These are phyloP conservation scores for Hyaloperonospora arabidopsidis DNA, from an alignment of 352 stramenopile species.

Conservation along the genomic window DNA sequence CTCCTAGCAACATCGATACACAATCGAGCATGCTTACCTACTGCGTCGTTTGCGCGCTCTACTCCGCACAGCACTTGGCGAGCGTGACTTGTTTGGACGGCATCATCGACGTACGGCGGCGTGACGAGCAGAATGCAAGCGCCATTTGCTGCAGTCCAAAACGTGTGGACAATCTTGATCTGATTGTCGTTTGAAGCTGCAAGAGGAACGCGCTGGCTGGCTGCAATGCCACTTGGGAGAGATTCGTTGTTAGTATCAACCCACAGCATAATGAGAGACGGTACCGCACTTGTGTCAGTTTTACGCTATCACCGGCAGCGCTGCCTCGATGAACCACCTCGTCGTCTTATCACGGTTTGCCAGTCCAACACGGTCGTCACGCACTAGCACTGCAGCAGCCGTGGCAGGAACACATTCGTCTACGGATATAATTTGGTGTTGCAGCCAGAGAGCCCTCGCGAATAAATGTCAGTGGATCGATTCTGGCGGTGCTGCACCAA, in stretches of 20 bases:
- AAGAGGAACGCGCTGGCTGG: constrained; percentile 41
- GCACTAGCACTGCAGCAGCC: not conserved
- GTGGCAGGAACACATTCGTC: too few relatives aligned
- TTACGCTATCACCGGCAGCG: constrained; percentile 32
- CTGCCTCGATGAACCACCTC: constrained; percentile 43
- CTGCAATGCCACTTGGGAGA: constrained; percentile 14
- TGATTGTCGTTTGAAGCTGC: constrained; percentile 41
- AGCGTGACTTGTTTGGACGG: constrained; percentile 14
- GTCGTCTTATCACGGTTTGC: not conserved
- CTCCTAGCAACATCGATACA: constrained; percentile 34
- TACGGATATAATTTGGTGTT: constrained; percentile 38
- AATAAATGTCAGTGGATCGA: constrained; percentile 33
- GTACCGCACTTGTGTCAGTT: constrained; percentile 28
- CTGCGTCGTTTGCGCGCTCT: constrained; percentile 37
- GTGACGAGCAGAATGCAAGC: constrained; percentile 48
- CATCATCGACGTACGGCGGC: constrained; percentile 46
- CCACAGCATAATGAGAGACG: constrained; percentile 54
- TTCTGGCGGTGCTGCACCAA: constrained; percentile 42
- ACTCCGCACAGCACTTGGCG: constrained; percentile 10
- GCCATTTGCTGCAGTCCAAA: constrained; percentile 14
- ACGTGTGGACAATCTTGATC: constrained; percentile 20
- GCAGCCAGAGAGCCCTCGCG: constrained; percentile 34
- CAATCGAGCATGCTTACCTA: constrained; percentile 36
- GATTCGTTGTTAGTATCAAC: constrained; percentile 67
- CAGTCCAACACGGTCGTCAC: not conserved